Conservation (phyloP, 2,329 filamentous ascomycete species). For the Monosporascus sp. region DNA sequence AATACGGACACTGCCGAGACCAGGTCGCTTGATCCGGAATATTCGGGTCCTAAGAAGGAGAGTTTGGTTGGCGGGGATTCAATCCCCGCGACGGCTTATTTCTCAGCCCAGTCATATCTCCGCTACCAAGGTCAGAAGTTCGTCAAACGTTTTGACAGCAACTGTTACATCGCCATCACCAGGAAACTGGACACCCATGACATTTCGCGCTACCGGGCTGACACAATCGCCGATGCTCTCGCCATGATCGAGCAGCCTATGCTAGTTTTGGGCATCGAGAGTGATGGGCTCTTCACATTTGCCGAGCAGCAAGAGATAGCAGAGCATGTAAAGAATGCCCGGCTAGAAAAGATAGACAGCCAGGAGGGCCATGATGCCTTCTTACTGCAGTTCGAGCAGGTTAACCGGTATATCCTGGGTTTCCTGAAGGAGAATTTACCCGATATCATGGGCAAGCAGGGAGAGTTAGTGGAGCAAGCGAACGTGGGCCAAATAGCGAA, state of each 20-base stretch:
- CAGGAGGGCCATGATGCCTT: constrained; percentile 97
- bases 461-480: constrained; percentile 37
- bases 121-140: constrained; percentile 97
- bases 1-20: constrained; percentile 17
- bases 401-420: constrained; percentile 78
- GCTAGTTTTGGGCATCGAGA: constrained; percentile 89
- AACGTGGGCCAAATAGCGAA: constrained; percentile 65
- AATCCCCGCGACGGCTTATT: constrained; percentile 71
- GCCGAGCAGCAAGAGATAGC: constrained; percentile 93
- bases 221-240: constrained; percentile 67
- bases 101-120: constrained; percentile 95
- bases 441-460: constrained; percentile 74
- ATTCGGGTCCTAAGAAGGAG: constrained; percentile 56
- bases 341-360: constrained; percentile 82
- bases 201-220: constrained; percentile 72
- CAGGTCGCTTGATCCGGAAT: constrained; percentile 56
- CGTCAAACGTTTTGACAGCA: constrained; percentile 93
- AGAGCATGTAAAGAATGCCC: constrained; percentile 69
- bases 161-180: constrained; percentile 98
- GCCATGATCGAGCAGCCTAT: constrained; percentile 81
- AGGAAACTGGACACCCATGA: constrained; percentile 97
- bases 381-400: constrained; percentile 92
- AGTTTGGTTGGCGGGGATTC: constrained; percentile 47
- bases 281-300: constrained; percentile 93
- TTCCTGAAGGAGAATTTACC: constrained; percentile 81